Percentiles rank a stretch among this genome's conserved stretches.
These are phyloP conservation scores for Drechslerella dactyloides DNA, from an alignment of 2,329 filamentous ascomycete species.

Conservation along the genomic window DNA sequence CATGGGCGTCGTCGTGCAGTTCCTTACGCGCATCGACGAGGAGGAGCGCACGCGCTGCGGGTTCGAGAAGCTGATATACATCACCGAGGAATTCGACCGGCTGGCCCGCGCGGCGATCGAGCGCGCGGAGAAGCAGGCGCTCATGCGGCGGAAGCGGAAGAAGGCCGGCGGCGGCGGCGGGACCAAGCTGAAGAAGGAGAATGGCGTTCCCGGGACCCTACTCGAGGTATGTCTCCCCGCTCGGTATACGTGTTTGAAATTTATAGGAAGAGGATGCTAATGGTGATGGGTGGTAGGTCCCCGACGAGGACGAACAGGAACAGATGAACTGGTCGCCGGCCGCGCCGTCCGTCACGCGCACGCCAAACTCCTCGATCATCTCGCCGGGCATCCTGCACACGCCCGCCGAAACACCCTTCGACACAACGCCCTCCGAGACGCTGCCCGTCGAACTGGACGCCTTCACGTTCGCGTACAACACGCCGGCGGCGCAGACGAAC, in stretches of 20 bases:
- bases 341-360: not conserved
- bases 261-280: not conserved
- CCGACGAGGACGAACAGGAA: slow-evolving; percentile 25
- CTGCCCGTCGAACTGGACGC: slow-evolving; percentile 27
- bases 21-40: slow-evolving; percentile 84
- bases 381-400: slow-evolving; percentile 10
- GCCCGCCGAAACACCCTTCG: slow-evolving; percentile 29
- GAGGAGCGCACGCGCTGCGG: slow-evolving; percentile 70
- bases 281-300: slow-evolving; percentile 14
- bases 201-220: slow-evolving; percentile 17
- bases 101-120: slow-evolving; percentile 91
- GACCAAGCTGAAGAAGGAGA: slow-evolving; percentile 23
- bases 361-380: not conserved
- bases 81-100: slow-evolving; percentile 92
- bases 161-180: slow-evolving; percentile 54
- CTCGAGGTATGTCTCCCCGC: slow-evolving; percentile 35
- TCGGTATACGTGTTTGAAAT: not conserved
- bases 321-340: slow-evolving; percentile 46
- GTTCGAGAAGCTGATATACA: slow-evolving; percentile 84
- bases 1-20: slow-evolving; percentile 92
- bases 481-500: slow-evolving; percentile 51
- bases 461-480: slow-evolving; percentile 40
- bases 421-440: slow-evolving; percentile 27
- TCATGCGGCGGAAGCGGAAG: slow-evolving; percentile 83
- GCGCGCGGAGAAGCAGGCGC: slow-evolving; percentile 83